Evolutionary conservation across 768 basidiomycete species (phyloP), one percentile per base, ranked within the genome.

Genomic region (Lactifluus rugatus): DNA sequence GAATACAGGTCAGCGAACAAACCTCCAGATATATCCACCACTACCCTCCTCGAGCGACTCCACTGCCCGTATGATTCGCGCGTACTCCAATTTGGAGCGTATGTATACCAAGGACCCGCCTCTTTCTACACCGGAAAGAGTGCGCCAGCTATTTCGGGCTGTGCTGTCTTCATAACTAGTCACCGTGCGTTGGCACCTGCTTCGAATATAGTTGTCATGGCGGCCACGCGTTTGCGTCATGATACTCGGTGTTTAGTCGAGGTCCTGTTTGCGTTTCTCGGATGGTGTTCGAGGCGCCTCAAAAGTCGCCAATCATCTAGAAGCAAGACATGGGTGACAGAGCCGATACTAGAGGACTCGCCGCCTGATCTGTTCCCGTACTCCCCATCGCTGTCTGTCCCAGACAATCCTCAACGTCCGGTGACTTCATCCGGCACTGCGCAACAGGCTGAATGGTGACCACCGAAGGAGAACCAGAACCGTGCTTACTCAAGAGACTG

Each of bases 261-360:
- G 6, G 65, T 58, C 4, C 17, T 74, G 74, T 68, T 78, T 80
- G 26, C 82, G 79, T 65, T 81, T 81, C 32, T 75, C 72, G 21
- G 74, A 75, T 1, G 84, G 84, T 14, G 83, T 87, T 45, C 73
- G 74, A 5, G 77, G 78, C 16, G 67, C 58, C 54, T 70, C 25
- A 21, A 14, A n/a, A n/a, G n/a, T n/a, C n/a, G n/a, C n/a, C n/a
- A 6, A 58, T 65, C 57, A 31, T 65, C 62, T 37, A 68, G 69
- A 42, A 63, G 60, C 28, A 47, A 51, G 62, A 47, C 28, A 14
- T 54, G 26, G 13, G 67, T 67, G 16, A 64, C 41, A 7, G 63
- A 58, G 26, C 69, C 68, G n/a, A 77, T 81, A 44, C 67, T 70
- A 0, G 73, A 74, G 71, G 72, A 75, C 6, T 66, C 60, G 8